Evolutionary conservation across 176 grass and related monocot genomes (phyloP), one percentile per base, ranked within the genome.

Genomic region (Oryza meyeriana): DNA sequence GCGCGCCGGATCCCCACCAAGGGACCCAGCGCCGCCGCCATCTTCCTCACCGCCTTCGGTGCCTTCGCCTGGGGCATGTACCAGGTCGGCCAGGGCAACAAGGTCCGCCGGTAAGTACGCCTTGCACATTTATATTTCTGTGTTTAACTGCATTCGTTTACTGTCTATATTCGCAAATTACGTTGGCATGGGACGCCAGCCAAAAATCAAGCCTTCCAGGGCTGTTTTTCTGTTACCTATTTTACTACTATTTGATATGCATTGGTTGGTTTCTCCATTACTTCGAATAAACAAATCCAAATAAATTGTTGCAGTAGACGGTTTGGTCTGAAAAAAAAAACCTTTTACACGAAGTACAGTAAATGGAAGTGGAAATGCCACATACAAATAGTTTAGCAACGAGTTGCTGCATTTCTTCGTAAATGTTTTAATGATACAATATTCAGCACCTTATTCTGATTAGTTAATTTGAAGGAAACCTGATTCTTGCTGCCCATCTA

Each of bases 61-160:
- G 93, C 88, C 81, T 95, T 99, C 71, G 78, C 91, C 25, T 99
- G 86, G 59, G 93, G 96, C 76, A 93, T 99, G 93, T 99, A 99
- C 87, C 93, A 99, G 91, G 96, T 99, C 83, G 96, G 96, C 12
- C 68, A 99, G 89, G 96, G 96, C 31, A 99, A 99, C 76, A 89
- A 88, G 83, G 90, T 99, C 83, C 93, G 96, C 69, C 89, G 96
- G 96, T 95, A 70, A 83, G 87, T 80, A 45, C 24, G 50, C 48
- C 64, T n/a, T 30, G 52, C 61, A 11, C 31, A 26, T 72, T 20
- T 22, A 48, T 61, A 22, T 67, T 27, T 6, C 2, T 38, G 3
- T 38, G 3, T 69, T 61, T 3, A 52, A 75, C 31, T 70, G 38
- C 17, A 26, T n/a, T 29, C 9, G 30, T 59, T 28, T 40, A 11